Base-by-base conservation (phyloP, 768 basidiomycete species). In the Tylopilus felleus region DNA sequence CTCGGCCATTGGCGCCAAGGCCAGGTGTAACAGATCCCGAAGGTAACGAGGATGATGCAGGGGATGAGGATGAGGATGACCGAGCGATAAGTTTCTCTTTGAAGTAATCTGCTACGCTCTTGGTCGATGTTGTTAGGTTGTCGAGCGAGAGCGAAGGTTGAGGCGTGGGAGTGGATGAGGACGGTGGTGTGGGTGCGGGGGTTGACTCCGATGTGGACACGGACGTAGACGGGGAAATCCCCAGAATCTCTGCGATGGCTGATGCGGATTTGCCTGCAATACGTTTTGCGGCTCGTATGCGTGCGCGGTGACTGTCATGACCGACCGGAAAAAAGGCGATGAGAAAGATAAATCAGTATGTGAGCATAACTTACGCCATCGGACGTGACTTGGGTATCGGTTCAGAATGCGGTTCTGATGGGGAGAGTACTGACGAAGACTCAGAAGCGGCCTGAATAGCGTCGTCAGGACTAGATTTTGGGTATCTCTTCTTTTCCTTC, bases 51-150 rank as follows among this genome's bases (percentile, higher is more conserved):
- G 58, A 51, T 8, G n/a, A n/a, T n/a, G n/a, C n/a, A n/a, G n/a
- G n/a, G n/a, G n/a, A n/a, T n/a, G n/a, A n/a, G n/a, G 55, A 38
- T 5, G 60, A 58, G 27, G 64, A 67, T n/a, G 63, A 57, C 55
- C 84, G 86, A 23, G 81, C 78, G 2, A 76, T 64, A 55, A 95
- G 79, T 64, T 89, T 92, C 60, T 88, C 87, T 60, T 85, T 86
- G 73, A 97, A 95, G 71, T 97, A 97, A 70, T 96, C 93, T 10
- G 83, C 80, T 2, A 96, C 82, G 60, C 84, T 90, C n/a, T n/a
- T n/a, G n/a, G n/a, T n/a, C n/a, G n/a, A n/a, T n/a, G 82, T 90
- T 5, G 83, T 88, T 28, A 91, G 69, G 54, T 82, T 79, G 62
- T 83, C 77, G 8, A 69, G 67, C 16, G 65, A 58, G 27, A 65